Conservation (phyloP, 805 yeast genomes). For the Nakazawaea holstii region DNA sequence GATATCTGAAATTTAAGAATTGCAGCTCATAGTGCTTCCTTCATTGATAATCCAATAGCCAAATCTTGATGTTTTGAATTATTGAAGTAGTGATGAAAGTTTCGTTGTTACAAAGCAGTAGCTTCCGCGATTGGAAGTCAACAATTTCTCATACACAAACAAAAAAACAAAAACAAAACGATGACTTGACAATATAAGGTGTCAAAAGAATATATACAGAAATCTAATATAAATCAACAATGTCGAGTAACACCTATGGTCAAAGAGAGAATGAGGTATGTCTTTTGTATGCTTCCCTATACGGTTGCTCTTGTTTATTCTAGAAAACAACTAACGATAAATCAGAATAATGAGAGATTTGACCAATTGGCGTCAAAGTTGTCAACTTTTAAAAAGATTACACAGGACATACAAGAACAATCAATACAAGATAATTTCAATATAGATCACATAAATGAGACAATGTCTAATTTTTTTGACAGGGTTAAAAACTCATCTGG, state of each 20-base stretch:
- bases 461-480: conserved; percentile 43
- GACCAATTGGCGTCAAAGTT: conserved; percentile 61
- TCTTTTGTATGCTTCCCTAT: background rate
- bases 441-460: conserved; percentile 38
- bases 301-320: background rate
- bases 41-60: no score
- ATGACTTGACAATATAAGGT: background rate
- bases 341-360: conserved; percentile 57
- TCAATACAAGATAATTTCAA: conserved; percentile 49
- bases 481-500: conserved; percentile 47
- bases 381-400: conserved; percentile 57
- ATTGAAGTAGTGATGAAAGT: no score
- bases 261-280: conserved; percentile 22
- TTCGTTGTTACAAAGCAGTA: conserved; percentile 18
- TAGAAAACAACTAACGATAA: conserved; percentile 14
- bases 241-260: conserved; percentile 21
- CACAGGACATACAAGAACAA: conserved; percentile 61
- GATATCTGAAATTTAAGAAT: no score
- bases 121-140: conserved; percentile 34
- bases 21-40: no score
- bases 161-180: conserved; percentile 4
- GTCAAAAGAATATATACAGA: background rate
- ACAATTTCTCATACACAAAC: background rate
- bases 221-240: conserved; percentile 1
- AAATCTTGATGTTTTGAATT: no score